Evolutionary conservation across 2,329 filamentous ascomycete species (phyloP), one percentile per base, ranked within the genome.

Genomic region (Sporothrix sp.): DNA sequence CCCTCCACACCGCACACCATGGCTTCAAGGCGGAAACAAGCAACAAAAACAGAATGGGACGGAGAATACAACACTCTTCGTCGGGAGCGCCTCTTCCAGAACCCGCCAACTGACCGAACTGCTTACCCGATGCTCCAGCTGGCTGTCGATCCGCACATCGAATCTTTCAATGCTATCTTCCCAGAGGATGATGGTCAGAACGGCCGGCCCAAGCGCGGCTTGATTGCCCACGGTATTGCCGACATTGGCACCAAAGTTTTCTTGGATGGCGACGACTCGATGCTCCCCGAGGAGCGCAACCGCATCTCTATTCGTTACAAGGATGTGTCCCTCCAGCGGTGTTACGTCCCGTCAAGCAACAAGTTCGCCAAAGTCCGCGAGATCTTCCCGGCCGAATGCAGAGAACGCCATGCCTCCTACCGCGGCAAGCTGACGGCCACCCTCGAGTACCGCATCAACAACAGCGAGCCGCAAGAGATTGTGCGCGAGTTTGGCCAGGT

Each of bases 131-230:
- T 85, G 20, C 79, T 98, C 43, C 84, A 90, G 60, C 78, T 79
- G 54, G 87, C 91, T n/a, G 82, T 97, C 53, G 77, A 86, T 58
- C 93, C 93, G 45, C 93, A 98, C 67, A 85, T 97, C 60, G 84
- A 96, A 62, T 93, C 93, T 7, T 98, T 96, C 79, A 95, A 98
- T 72, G 82, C 82, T 48, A 75, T 97, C 43, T 94, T 96, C 64
- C 27, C 44, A 16, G 79, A 82, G 28, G 73, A 76, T 52, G 76
- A 84, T 66, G 87, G 86, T 45, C 68, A 66, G 56, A 47, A 32
- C 13, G 32, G 48, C 18, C 23, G 21, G 7, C 14, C 20, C 20
- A 18, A 23, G 4, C 65, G 64, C 13, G 67, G 72, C 38, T 65
- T 81, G 52, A 62, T 98, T 49, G 79, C 85, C 45, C 82, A 87